Evolutionary conservation across 2,329 filamentous ascomycete species (phyloP), one percentile per base, ranked within the genome.

Genomic region (Sarocladiaceae sp.): DNA sequence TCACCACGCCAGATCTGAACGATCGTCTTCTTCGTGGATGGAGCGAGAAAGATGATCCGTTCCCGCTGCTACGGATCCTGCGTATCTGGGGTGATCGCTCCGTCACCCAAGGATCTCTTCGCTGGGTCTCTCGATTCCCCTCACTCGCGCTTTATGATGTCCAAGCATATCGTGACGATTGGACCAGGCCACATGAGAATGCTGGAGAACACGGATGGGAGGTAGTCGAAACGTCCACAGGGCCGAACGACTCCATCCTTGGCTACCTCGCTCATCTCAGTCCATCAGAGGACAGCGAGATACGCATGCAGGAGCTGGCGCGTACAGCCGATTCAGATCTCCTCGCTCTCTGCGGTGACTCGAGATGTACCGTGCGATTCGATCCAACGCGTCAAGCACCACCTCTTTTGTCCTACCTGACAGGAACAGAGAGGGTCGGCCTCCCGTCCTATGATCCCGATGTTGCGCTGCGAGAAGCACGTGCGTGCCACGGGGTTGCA

Each of bases 11-110:
- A 6, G 55, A 58, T 3, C 51, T 74, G 5, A 69, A 51, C 31
- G 72, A 77, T 49, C 60, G 68, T 6, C 58, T 76, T 3, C 45
- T 76, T 16, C 61, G 65, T 26, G 66, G 65, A 18, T 76, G 72
- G 71, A 62, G 65, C 1, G 60, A 65, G 35, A 57, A 58, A 27
- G 49, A 58, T 1, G 52, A 62, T 7, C 62, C 70, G 0, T 77
- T 78, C 27, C 71, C 72, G 0, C 34, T 65, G 3, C 60, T 77
- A 33, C 62, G 72, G 4, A 55, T 76, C 13, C 53, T 77, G 33
- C 62, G 65, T 21, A 64, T 76, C 12, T 67, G 66, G 66, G 66
- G 69, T 1, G 57, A 66, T 24, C 52, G 64, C 18, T 58, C 63
- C 3, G 62, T 64, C 1, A 69, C 70, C 0, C 51, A 57, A 5